Evolutionary conservation across 2,329 filamentous ascomycete genomes (phyloP), one percentile per base, ranked within the genome.

Genomic region (Penicillium sp.): DNA sequence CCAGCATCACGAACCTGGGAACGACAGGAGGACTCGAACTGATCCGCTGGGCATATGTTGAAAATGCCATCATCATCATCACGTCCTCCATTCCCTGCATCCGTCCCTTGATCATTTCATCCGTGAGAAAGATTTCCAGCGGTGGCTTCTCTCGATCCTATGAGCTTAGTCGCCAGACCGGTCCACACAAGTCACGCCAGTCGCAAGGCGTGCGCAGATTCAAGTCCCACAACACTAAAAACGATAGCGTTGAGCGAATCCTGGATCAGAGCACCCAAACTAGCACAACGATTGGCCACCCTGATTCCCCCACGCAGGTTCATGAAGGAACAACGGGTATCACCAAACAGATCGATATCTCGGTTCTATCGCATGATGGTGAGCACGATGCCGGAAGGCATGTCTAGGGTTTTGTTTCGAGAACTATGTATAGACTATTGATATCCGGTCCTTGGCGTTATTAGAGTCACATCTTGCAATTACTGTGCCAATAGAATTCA

Each of bases 81-180:
- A 71, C 69, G 6, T 70, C 69, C 1, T 70, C 68, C 2, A 61
- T 72, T 23, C 69, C 69, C 3, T 70, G 68, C 43, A 69, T 72
- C 37, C 66, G 69, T 1, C 69, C 69, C 2, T 57, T 72, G 42
- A 35, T 72, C 35, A 69, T 71, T 19, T 69, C 67, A 1, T 72
- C 69, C 13, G 68, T 71, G 23, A 64, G 67, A 33, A 72, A 72
- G 45, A 50, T 72, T 39, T 71, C 69, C 50, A 70, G 64, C 35
- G 62, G 54, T 29, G 58, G 55, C 8, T 54, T 58, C 27, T 65
- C 69, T 19, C 62, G 62, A 13, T 69, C 69, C 3, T 72, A 71
- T 44, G 69, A 72, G 26, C 62, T 72, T 39, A 67, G 58, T 9
- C 61, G 63, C 27, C 59, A 59, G 29, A 63, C 63, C 9, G 55